A percentile compares a stretch with the other conserved stretches of the same genome.
Conservation (phyloP, 2,329 filamentous ascomycete genomes). For the Xylariaceae sp. region DNA sequence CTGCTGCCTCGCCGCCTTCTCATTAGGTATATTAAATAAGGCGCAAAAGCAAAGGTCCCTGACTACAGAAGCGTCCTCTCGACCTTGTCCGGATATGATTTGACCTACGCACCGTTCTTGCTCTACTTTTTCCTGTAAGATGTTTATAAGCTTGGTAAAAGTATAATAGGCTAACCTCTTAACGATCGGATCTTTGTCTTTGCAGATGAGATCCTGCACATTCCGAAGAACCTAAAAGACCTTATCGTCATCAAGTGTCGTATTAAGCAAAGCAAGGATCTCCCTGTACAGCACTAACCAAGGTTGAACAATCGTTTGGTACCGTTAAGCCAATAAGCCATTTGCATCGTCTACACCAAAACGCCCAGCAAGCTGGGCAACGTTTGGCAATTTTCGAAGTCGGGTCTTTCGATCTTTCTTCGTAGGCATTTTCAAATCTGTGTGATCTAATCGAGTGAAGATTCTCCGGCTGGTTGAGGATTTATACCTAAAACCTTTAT, state of each 20-base stretch:
- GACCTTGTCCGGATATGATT: not conserved
- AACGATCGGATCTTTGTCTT: not conserved
- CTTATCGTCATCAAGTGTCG: not conserved
- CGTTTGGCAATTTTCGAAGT: not conserved
- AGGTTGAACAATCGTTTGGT: not conserved
- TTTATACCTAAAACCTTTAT: not conserved
- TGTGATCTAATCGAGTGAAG: not conserved
- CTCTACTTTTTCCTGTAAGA: not conserved
- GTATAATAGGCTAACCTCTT: not conserved
- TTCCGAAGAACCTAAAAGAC: not conserved
- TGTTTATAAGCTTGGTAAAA: not conserved
- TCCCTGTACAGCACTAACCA: not conserved
- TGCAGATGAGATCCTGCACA: not conserved
- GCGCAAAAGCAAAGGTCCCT: not conserved
- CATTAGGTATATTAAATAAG: not conserved
- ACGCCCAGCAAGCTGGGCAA: not conserved
- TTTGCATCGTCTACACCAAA: not conserved
- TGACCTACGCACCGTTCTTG: not conserved
- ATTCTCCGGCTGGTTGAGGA: not conserved
- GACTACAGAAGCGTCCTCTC: not conserved
- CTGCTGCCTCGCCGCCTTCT: not conserved
- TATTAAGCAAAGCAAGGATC: not conserved
- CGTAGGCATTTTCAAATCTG: not conserved
- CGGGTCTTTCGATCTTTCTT: not conserved
- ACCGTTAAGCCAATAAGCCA: not conserved